Base-by-base conservation (phyloP, 257 asterid species). In the Cinchona pubescens region DNA sequence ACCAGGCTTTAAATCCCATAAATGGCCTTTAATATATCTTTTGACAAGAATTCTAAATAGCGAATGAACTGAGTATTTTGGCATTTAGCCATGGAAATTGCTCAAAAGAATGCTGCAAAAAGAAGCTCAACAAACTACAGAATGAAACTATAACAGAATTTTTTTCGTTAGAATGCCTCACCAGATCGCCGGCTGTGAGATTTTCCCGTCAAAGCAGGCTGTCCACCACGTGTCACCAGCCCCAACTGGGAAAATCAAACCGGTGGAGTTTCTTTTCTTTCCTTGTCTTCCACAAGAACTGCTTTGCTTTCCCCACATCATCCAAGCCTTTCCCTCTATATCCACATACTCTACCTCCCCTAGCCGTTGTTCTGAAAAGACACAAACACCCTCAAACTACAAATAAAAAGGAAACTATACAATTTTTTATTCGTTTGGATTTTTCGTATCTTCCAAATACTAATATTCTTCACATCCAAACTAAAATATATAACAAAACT, bases 161-260 rank as follows among this genome's bases (percentile, higher is more conserved):
- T n/a, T n/a, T 40, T 56, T 1, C 15, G 14, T 37, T 18, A 23
- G 43, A 43, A 23, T 21, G 59, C 56, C 62, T 67, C 45, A 76
- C 73, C 63, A 12, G 34, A 25, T 46, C 1, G 38, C 66, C 68
- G 60, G 73, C 67, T 45, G 12, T 49, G 46, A 38, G 43, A 67
- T 38, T 67, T 67, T 37, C 29, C 34, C 82, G 85, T 82, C 61
- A 74, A 72, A 65, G 42, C 46, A 76, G 43, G 72, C 23, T 16
- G n/a, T 35, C 74, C 49, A 84, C 84, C 81, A 76, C 80, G 85
- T 74, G 80, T 65, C 80, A n/a, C n/a, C n/a, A n/a, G n/a, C n/a
- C n/a, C 69, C 43, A 58, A 12, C 32, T n/a, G 45, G 66, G 21
- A 8, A 25, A 53, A 75, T 32, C 16, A 13, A 19, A 61, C 13